Conservation (phyloP, 1,284 basidiomycete genomes). For the Fistulinella cinereoalba region DNA sequence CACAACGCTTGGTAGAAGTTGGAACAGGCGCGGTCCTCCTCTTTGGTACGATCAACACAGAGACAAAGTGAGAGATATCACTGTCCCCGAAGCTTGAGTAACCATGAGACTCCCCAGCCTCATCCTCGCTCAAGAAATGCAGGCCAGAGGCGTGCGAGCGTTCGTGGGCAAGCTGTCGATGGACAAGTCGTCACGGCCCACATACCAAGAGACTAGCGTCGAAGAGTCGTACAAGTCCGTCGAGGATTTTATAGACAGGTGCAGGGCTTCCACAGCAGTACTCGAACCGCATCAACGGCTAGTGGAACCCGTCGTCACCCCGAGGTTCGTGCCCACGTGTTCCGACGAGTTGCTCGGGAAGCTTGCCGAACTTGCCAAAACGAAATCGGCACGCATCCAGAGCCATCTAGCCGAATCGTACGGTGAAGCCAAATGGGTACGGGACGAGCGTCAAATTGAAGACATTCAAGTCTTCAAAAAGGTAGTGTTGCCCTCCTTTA, state of each 20-base stretch:
- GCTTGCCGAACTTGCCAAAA: constrained; percentile 50
- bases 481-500: constrained; percentile 36
- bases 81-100: not conserved
- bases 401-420: constrained; percentile 76
- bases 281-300: constrained; percentile 48
- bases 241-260: constrained; percentile 52
- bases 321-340: constrained; percentile 81
- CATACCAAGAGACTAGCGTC: constrained; percentile 65
- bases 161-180: constrained; percentile 85
- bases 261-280: constrained; percentile 40
- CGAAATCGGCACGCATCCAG: constrained; percentile 54
- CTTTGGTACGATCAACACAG: constrained; percentile 78
- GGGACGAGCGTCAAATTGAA: constrained; percentile 52
- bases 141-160: constrained; percentile 66
- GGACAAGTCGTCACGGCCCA: constrained; percentile 71
- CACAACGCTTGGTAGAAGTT: constrained; percentile 57
- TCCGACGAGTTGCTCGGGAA: constrained; percentile 62
- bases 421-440: constrained; percentile 73
- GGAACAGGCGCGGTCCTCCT: constrained; percentile 76
- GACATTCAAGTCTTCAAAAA: constrained; percentile 74
- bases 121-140: constrained; percentile 72
- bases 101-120: constrained; percentile 44
- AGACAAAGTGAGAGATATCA: constrained; percentile 63
- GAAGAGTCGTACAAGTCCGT: constrained; percentile 50
- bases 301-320: constrained; percentile 78